Evolutionary conservation across 2,329 filamentous ascomycete species (phyloP), one percentile per base, ranked within the genome.

Genomic region (Arthrinium puccinioides): DNA sequence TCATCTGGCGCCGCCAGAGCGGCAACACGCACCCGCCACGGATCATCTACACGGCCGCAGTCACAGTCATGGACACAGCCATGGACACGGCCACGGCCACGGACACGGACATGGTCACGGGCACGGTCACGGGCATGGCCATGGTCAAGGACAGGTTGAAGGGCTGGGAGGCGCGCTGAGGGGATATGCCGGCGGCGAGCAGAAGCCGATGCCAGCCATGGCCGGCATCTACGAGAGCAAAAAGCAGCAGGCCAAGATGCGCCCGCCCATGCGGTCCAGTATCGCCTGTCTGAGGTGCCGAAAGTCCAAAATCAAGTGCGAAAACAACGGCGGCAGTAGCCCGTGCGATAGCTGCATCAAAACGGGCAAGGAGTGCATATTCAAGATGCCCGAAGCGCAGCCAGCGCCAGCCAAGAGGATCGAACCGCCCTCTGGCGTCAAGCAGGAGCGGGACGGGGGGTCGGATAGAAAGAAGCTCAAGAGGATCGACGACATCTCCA

Each of bases 251-350:
- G 33, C 55, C 31, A 62, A 62, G 52, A 68, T 69, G 50, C 63
- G 66, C 39, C 59, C 64, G 10, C 69, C 69, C 23, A 83, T 87
- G 75, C 75, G 86, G 48, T 87, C 84, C 32, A 86, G 82, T 53
- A 87, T 90, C 54, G 85, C 86, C 32, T 92, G 86, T 60, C 69
- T 76, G 43, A 72, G 78, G 45, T 90, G 86, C 56, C 74, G 86
- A 40, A 77, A 78, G 51, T 87, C 84, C 56, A 94, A 92, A 63
- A 86, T 90, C 56, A 90, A 90, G 62, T 94, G 87, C 64, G 79
- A 87, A 59, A 92, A 92, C 61, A 74, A 76, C 48, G 84, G 84
- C 42, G 74, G 81, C 40, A 74, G 75, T 44, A 80, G 78, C 13
- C 77, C 76, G 13, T 94, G 87, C 64, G 78, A 84, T 44, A 79